Evolutionary conservation across 208 protist genomes (phyloP).

Genomic region (Acanthamoeba sp.): DNA sequence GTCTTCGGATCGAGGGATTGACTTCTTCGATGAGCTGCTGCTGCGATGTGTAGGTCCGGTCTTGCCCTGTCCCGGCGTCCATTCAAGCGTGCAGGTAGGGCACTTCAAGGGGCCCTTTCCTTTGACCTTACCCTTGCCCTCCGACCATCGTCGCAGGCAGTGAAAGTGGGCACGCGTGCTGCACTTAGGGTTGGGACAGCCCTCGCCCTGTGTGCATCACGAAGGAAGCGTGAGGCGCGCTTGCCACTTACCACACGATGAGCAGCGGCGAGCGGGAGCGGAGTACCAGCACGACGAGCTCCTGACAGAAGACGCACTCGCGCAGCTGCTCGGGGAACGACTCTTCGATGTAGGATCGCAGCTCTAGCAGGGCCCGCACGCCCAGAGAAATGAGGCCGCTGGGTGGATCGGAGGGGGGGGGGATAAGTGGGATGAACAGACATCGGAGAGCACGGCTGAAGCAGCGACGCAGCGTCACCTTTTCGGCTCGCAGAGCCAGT

Average conservation of each 20-base stretch:
- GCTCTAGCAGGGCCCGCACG: constrained; percentile 44
- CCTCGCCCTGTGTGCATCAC: background rate
- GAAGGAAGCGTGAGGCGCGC: too few species aligned
- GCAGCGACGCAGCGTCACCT: background rate
- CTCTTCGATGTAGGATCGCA: constrained; percentile 18
- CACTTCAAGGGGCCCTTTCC: constrained; percentile 17
- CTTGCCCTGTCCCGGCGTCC: background rate
- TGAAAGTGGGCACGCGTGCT: background rate
- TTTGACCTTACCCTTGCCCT: background rate
- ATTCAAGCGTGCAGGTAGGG: background rate
- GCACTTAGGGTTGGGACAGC: constrained; percentile 34
- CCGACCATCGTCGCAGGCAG: constrained; percentile 27
- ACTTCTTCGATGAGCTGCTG: background rate
- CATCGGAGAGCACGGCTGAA: background rate
- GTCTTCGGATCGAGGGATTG: background rate
- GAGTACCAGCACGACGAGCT: constrained; percentile 46
- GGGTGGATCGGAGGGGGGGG: background rate
- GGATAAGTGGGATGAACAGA: background rate
- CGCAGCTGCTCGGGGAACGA: background rate
- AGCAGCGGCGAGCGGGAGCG: background rate
- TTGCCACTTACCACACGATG: background rate
- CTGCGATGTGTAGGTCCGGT: background rate
- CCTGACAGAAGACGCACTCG: constrained; percentile 50
- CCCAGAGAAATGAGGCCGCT: background rate
- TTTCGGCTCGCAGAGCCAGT: constrained; percentile 42